Evolutionary conservation across 768 basidiomycete species (phyloP).

Genomic region (Lactarius deliciosus): DNA sequence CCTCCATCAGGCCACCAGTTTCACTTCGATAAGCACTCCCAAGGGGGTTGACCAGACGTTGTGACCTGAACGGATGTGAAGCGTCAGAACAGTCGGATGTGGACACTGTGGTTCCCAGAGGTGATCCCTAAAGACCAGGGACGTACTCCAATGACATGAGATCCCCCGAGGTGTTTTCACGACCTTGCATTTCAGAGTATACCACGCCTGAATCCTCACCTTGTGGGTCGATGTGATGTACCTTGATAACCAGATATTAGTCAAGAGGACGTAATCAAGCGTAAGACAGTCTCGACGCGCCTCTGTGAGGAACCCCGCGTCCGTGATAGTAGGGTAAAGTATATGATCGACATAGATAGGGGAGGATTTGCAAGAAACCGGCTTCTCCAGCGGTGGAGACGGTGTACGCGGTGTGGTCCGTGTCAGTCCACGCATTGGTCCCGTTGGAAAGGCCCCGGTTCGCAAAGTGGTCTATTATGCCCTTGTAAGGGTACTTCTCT

Average conservation of each 20-base stretch:
- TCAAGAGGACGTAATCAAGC: neutral
- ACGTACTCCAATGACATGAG: slow-evolving; percentile 82
- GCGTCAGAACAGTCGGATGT: slow-evolving; percentile 17
- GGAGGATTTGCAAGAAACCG: slow-evolving; percentile 81
- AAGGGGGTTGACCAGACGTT: slow-evolving; percentile 75
- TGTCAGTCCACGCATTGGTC: slow-evolving; percentile 97
- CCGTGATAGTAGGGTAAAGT: slow-evolving; percentile 90
- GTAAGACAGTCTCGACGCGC: slow-evolving; percentile 24
- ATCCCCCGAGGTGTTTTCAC: slow-evolving; percentile 90
- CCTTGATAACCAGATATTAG: slow-evolving; percentile 42
- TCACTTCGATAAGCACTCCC: slow-evolving; percentile 92
- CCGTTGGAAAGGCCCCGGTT: slow-evolving; percentile 92
- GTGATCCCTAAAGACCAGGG: neutral
- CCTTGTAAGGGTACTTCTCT: slow-evolving; percentile 93
- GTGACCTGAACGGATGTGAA: slow-evolving; percentile 49
- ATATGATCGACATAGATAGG: slow-evolving; percentile 96
- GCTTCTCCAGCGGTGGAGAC: slow-evolving; percentile 93
- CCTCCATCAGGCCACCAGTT: slow-evolving; percentile 95
- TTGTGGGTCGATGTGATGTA: slow-evolving; percentile 91
- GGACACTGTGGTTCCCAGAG: neutral
- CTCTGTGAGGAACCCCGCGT: slow-evolving; percentile 76
- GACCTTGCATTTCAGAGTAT: slow-evolving; percentile 95
- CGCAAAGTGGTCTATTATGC: slow-evolving; percentile 90
- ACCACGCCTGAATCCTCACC: slow-evolving; percentile 95
- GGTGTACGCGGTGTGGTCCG: slow-evolving; percentile 93